These are phyloP conservation scores for Cochlearia excelsa DNA, from an alignment of 345 rosid genomes.

Conservation along the genomic window DNA sequence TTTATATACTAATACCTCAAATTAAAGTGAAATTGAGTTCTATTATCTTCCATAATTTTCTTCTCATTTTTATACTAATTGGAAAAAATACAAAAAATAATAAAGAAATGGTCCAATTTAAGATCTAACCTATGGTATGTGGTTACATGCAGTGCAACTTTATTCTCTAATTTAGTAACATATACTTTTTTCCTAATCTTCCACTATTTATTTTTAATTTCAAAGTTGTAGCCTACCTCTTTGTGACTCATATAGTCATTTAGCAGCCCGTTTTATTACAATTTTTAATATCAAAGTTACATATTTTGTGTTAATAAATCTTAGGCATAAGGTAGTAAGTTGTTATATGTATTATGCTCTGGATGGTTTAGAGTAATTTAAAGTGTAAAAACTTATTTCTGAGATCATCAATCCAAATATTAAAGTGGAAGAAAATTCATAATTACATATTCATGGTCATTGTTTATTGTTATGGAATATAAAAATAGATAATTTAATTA, in stretches of 20 bases:
- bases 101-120: constrained; percentile 27
- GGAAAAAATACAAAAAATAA: not conserved
- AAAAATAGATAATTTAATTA: no score
- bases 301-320: no score
- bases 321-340: no score
- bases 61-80: constrained; percentile 8
- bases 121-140: constrained; percentile 29
- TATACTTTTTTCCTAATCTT: constrained; percentile 33
- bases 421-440: no score
- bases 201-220: constrained; percentile 20
- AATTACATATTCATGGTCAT: no score
- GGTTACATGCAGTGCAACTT: constrained; percentile 28
- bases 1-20: constrained; percentile 14
- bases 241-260: constrained; percentile 14
- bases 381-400: no score
- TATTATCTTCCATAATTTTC: constrained; percentile 22
- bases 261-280: constrained; percentile 20
- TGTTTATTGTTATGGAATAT: no score
- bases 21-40: constrained; percentile 23
- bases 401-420: no score
- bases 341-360: no score
- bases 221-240: constrained; percentile 24
- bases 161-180: constrained; percentile 8
- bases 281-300: not conserved
- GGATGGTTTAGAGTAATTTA: no score